phyloP scores from a whole-genome alignment of 2,329 filamentous ascomycete genomes.

The Hymenoscyphus scutula region DNA sequence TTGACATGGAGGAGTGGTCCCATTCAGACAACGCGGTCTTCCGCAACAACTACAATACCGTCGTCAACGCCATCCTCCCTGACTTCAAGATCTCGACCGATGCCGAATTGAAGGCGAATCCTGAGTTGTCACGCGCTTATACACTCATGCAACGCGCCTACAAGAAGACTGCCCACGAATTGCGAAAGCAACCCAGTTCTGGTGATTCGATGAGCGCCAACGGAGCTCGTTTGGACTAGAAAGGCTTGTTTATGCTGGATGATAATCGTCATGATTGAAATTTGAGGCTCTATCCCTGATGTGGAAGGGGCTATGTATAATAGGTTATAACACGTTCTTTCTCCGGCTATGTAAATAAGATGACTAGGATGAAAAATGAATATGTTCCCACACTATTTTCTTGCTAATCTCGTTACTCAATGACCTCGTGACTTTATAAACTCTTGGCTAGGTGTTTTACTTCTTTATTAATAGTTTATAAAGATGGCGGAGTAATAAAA shows the following conservation, averaged over 20 bases:
- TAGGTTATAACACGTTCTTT: too few relatives aligned
- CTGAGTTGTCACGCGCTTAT: background rate
- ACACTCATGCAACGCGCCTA: background rate
- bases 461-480: too few relatives aligned
- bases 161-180: background rate
- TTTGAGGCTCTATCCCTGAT: too few relatives aligned
- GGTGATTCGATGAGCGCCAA: background rate
- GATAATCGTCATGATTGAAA: too few relatives aligned
- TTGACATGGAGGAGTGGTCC: conserved; percentile 11
- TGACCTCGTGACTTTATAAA: too few relatives aligned
- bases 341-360: too few relatives aligned
- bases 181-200: background rate
- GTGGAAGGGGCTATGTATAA: background rate
- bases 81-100: background rate
- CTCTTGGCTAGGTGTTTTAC: too few relatives aligned
- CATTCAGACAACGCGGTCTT: background rate
- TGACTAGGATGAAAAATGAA: too few relatives aligned
- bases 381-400: too few relatives aligned
- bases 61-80: background rate
- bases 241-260: too few relatives aligned
- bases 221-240: background rate
- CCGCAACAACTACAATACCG: background rate
- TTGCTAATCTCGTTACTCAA: too few relatives aligned
- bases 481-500: too few relatives aligned
- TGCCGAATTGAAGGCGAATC: background rate